Conservation (phyloP, 192 early-diverging fungal species). For the Backusella psychrophila region DNA sequence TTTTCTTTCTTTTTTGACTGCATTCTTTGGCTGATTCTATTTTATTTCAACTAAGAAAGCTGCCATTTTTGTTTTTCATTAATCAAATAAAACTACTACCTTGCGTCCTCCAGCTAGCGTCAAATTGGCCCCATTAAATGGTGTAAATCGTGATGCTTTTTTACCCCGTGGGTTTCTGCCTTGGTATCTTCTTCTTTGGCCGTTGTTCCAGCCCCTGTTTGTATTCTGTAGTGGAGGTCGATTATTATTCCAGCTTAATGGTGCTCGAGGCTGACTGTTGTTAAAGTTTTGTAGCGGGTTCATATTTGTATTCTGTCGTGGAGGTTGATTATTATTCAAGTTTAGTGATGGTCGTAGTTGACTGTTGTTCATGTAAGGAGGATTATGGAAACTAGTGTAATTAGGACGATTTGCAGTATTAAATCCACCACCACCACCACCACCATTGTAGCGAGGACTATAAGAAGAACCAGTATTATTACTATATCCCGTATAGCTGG, state of each 20-base stretch:
- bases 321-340: too few relatives aligned
- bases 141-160: background rate
- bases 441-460: background rate
- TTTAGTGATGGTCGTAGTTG: background rate
- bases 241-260: too few relatives aligned
- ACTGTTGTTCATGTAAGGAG: background rate
- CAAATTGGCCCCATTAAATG: background rate
- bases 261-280: background rate
- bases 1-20: background rate
- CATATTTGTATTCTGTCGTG: too few relatives aligned
- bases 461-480: too few relatives aligned
- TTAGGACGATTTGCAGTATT: too few relatives aligned
- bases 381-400: background rate
- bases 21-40: background rate
- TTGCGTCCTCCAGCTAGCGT: too few relatives aligned
- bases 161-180: too few relatives aligned
- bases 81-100: too few relatives aligned
- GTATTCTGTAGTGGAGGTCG: too few relatives aligned
- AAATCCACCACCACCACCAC: background rate
- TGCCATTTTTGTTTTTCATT: background rate
- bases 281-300: background rate
- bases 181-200: too few relatives aligned
- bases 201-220: too few relatives aligned
- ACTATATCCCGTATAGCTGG: too few relatives aligned
- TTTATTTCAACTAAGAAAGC: background rate